These are phyloP conservation scores for Fraxinus dipetala DNA, from an alignment of 305 asterid genomes.

Conservation along the genomic window DNA sequence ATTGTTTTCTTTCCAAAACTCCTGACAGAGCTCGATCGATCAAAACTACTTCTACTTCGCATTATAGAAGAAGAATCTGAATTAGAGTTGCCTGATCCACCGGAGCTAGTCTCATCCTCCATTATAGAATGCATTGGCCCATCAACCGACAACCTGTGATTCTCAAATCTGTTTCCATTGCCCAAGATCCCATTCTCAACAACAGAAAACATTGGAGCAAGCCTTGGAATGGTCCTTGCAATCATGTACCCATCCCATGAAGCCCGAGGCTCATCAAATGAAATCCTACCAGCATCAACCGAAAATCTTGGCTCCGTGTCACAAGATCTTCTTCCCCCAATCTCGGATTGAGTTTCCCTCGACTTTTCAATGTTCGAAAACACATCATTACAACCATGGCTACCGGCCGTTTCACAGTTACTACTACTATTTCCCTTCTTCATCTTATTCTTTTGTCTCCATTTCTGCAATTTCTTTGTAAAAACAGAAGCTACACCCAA, in stretches of 20 bases:
- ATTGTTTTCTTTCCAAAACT: constrained; percentile 65
- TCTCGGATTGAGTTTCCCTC: constrained; percentile 44
- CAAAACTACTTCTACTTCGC: constrained; percentile 62
- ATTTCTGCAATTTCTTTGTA: constrained; percentile 69
- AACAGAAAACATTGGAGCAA: constrained; percentile 77
- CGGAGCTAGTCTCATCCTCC: constrained; percentile 86
- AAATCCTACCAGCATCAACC: constrained; percentile 55
- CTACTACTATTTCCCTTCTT: constrained; percentile 32
- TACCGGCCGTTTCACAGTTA: constrained; percentile 20
- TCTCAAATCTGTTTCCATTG: constrained; percentile 43
- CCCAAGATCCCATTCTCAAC: constrained; percentile 63
- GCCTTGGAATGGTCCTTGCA: constrained; percentile 80
- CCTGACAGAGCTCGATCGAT: constrained; percentile 75
- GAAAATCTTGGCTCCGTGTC: constrained; percentile 70
- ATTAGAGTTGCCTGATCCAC: constrained; percentile 69
- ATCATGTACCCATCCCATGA: constrained; percentile 98
- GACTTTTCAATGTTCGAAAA: constrained; percentile 21
- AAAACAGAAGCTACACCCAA: constrained; percentile 79
- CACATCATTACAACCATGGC: constrained; percentile 18
- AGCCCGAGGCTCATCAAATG: constrained; percentile 85
- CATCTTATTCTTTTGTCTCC: constrained; percentile 64
- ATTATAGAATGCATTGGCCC: constrained; percentile 79
- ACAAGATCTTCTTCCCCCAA: constrained; percentile 68
- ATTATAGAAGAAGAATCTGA: constrained; percentile 84
- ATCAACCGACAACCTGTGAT: constrained; percentile 61